These are phyloP conservation scores for Quercus robur DNA, from an alignment of 306 rosid species.

Conservation along the genomic window DNA sequence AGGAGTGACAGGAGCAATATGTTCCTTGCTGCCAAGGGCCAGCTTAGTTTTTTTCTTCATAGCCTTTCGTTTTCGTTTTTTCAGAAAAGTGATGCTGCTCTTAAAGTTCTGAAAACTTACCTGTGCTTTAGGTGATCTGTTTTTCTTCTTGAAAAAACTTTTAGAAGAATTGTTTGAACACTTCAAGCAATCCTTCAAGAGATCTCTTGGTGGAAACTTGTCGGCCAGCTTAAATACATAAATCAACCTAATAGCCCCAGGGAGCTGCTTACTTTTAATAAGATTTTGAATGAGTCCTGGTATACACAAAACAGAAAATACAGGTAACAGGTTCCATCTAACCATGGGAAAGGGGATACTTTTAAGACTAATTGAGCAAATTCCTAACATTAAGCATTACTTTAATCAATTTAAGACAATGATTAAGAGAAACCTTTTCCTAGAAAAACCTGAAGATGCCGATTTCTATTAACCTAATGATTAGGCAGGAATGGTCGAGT, in stretches of 20 bases:
- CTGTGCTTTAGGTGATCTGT: slow-evolving; percentile 18
- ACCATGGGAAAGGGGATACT: no score
- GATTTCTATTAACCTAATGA: no score
- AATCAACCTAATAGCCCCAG: slow-evolving; percentile 51
- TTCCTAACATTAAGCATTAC: no score
- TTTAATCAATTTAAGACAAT: not conserved
- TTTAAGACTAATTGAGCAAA: no score
- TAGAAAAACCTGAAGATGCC: no score
- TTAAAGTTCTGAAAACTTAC: slow-evolving; percentile 1
- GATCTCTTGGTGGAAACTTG: not conserved
- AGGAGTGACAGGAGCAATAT: no score
- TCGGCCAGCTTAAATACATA: slow-evolving; percentile 37
- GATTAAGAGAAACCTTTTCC: not conserved
- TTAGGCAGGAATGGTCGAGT: no score
- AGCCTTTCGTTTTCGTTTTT: no score
- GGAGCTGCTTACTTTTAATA: not conserved
- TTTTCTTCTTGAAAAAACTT: not conserved
- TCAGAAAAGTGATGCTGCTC: no score
- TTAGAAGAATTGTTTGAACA: not conserved
- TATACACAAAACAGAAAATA: not conserved
- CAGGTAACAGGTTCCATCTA: not conserved
- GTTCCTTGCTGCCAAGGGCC: no score
- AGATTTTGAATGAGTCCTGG: slow-evolving; percentile 42
- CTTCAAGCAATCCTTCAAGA: slow-evolving; percentile 25
- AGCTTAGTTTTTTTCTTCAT: no score